Evolutionary conservation across 2,329 filamentous ascomycete genomes (phyloP).

Genomic region (Thielaviopsis punctulata): DNA sequence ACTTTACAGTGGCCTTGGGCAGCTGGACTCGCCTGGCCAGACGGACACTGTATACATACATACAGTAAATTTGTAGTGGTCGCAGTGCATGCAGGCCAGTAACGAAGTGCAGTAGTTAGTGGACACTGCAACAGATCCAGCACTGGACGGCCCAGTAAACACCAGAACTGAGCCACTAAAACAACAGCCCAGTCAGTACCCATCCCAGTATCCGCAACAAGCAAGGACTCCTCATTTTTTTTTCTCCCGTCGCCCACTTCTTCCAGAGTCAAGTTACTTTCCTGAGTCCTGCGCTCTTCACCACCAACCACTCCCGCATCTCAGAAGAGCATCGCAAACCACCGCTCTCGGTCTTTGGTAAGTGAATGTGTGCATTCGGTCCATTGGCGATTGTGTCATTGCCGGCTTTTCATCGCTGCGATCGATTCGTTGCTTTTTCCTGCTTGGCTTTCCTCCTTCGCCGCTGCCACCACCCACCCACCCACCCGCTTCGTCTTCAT

Average conservation of each 20-base stretch:
- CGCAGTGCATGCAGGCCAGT: not conserved
- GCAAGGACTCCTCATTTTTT: constrained; percentile 10
- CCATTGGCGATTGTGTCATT: not conserved
- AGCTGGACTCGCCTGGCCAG: not conserved
- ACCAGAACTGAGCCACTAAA: not conserved
- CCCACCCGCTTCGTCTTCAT: not conserved
- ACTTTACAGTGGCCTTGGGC: not conserved
- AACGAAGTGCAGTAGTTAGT: not conserved
- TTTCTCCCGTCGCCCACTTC: constrained; percentile 2
- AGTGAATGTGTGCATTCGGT: not conserved
- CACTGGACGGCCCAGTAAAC: not conserved
- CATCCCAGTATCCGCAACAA: not conserved
- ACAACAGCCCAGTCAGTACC: not conserved
- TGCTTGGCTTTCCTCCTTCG: too few relatives aligned
- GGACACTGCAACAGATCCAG: not conserved
- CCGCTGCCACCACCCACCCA: not conserved
- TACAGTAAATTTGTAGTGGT: too few relatives aligned
- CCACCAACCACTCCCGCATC: not conserved
- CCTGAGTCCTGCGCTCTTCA: not conserved
- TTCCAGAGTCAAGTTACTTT: not conserved
- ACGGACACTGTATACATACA: too few relatives aligned
- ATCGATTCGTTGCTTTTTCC: not conserved
- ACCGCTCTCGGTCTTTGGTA: constrained; percentile 2
- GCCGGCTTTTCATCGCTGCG: not conserved
- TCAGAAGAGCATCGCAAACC: constrained; percentile 6